Evolutionary conservation across 2,329 filamentous ascomycete genomes (phyloP).

Genomic region (Alternaria longipes): DNA sequence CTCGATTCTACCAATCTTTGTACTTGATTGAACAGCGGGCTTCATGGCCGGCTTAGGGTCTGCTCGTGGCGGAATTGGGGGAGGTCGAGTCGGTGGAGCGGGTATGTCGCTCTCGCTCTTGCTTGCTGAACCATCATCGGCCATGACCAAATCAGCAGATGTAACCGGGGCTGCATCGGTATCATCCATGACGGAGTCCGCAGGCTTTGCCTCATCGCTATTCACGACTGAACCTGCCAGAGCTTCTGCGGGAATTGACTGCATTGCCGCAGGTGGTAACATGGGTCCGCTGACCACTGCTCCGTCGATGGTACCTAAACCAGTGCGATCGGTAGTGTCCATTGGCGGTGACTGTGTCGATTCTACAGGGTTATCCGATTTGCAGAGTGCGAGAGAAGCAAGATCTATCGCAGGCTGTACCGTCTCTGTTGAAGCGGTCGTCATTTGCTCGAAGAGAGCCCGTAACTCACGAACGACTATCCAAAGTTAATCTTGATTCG

Average conservation of each 20-base stretch:
- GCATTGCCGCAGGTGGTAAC: slow-evolving; percentile 44
- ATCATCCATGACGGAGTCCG: slow-evolving; percentile 8
- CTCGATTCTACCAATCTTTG: slow-evolving; percentile 60
- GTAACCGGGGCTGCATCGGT: slow-evolving; percentile 6
- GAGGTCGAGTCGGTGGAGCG: slow-evolving; percentile 59
- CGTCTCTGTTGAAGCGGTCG: slow-evolving; percentile 67
- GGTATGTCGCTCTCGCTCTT: slow-evolving; percentile 32
- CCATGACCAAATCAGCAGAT: slow-evolving; percentile 39
- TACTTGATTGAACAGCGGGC: slow-evolving; percentile 22
- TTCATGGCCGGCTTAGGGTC: slow-evolving; percentile 22
- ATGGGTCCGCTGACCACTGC: slow-evolving; percentile 58
- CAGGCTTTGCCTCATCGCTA: slow-evolving; percentile 2
- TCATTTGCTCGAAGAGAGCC: slow-evolving; percentile 74
- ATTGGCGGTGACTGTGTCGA: slow-evolving; percentile 54
- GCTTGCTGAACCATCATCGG: slow-evolving; percentile 33
- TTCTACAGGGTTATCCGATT: slow-evolving; percentile 56
- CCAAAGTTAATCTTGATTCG: slow-evolving; percentile 23
- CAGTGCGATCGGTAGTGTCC: slow-evolving; percentile 53
- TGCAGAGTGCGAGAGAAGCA: slow-evolving; percentile 79
- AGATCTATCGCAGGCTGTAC: slow-evolving; percentile 79
- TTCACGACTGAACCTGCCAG: slow-evolving; percentile 4
- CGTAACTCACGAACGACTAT: slow-evolving; percentile 79
- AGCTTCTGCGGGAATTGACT: not conserved
- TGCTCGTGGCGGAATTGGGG: slow-evolving; percentile 67
- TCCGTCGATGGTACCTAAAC: slow-evolving; percentile 56